These are phyloP conservation scores for Urtica urens DNA, from an alignment of 306 rosid genomes.

Conservation along the genomic window DNA sequence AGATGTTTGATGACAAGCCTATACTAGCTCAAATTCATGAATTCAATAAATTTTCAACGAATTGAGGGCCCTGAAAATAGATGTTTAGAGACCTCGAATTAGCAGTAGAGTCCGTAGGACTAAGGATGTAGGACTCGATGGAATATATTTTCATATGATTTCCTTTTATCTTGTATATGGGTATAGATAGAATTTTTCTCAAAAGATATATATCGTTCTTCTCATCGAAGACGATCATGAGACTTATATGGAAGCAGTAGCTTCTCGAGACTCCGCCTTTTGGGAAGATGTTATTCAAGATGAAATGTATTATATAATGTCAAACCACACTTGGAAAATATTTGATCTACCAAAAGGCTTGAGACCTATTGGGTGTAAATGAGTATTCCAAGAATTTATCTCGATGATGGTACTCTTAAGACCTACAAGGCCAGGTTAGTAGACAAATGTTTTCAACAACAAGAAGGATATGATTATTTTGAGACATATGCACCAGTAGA, in stretches of 20 bases:
- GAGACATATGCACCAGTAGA: no score
- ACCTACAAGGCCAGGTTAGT: no score
- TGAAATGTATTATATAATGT: not conserved
- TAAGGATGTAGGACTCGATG: not conserved
- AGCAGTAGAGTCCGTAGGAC: not conserved
- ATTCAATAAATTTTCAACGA: no score
- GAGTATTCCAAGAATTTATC: not conserved
- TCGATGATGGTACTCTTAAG: no score
- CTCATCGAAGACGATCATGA: not conserved
- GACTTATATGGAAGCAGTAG: not conserved
- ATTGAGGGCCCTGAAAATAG: no score
- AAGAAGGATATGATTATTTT: no score
- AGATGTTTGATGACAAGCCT: no score
- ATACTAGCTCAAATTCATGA: no score
- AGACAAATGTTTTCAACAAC: no score
- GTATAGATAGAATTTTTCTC: no score
- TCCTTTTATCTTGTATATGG: not conserved
- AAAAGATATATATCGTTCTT: not conserved
- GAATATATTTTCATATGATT: not conserved
- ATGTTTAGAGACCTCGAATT: no score
- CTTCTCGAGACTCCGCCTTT: not conserved
- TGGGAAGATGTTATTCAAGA: not conserved
- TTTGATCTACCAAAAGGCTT: not conserved
- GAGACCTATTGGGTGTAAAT: not conserved
- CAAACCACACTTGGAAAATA: not conserved